Evolutionary conservation across 306 rosid genomes (phyloP).

Genomic region (barrel medic (Medicago truncatula)): DNA sequence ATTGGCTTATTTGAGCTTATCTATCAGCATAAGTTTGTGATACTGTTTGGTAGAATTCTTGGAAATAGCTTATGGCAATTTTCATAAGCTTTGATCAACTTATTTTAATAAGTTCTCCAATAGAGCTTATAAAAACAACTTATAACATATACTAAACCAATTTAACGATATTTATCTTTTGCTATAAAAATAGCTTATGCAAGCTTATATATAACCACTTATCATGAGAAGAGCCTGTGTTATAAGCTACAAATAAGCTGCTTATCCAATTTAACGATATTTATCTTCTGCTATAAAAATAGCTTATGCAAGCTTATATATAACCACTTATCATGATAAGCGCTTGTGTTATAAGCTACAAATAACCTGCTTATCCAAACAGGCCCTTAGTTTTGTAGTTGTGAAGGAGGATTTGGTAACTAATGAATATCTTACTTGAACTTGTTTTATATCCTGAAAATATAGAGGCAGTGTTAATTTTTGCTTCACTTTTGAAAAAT

Average conservation of each 20-base stretch:
- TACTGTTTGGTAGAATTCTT: neutral
- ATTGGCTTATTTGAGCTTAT: neutral
- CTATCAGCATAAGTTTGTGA: neutral
- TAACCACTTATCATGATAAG: no score
- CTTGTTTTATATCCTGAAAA: conserved; percentile 12
- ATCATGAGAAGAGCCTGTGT: no score
- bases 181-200: no score
- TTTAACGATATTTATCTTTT: neutral
- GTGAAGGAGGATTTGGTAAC: conserved; percentile 1
- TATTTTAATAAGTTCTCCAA: no score
- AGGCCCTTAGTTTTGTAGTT: neutral
- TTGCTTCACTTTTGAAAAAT: neutral
- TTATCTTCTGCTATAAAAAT: no score
- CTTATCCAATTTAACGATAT: no score
- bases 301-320: no score
- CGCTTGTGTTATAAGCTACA: neutral
- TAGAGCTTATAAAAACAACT: no score
- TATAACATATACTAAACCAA: neutral
- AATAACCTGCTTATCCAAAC: neutral
- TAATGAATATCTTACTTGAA: neutral
- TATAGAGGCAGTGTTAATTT: neutral
- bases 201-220: no score
- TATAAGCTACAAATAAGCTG: no score
- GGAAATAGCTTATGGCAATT: neutral
- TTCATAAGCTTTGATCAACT: neutral